Conservation (phyloP, 768 basidiomycete genomes). For the Sutorius australiensis region DNA sequence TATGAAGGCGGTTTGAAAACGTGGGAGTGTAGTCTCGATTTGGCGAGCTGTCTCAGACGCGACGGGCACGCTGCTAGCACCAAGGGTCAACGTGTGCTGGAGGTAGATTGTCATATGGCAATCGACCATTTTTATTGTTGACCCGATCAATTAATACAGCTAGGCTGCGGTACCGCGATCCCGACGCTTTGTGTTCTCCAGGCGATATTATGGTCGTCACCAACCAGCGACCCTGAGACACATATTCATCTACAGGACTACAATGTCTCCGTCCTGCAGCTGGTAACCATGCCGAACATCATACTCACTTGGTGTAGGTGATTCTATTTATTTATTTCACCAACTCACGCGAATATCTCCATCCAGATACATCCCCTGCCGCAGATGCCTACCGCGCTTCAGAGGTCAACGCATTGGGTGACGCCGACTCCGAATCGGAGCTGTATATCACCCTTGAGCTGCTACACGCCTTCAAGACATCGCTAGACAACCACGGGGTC, state of each 20-base stretch:
- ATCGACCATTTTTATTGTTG: neutral
- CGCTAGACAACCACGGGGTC: constrained; percentile 53
- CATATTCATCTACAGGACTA: constrained; percentile 87
- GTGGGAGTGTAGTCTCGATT: constrained; percentile 93
- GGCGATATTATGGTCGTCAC: constrained; percentile 45
- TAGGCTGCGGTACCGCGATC: constrained; percentile 91
- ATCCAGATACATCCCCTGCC: constrained; percentile 58
- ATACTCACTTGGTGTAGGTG: constrained; percentile 78
- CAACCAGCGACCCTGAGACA: constrained; percentile 31
- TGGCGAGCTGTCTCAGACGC: constrained; percentile 62
- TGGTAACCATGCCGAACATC: constrained; percentile 77
- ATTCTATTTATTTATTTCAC: neutral
- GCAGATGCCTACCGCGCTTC: constrained; percentile 44
- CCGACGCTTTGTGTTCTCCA: constrained; percentile 75
- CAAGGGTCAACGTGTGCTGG: constrained; percentile 58
- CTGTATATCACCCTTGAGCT: constrained; percentile 65
- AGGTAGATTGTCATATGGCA: constrained; percentile 44
- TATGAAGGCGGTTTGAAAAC: constrained; percentile 98
- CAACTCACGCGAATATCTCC: neutral
- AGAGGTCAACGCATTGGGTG: constrained; percentile 20
- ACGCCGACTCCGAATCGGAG: constrained; percentile 43
- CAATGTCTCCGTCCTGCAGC: constrained; percentile 74
- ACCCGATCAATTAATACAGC: constrained; percentile 37
- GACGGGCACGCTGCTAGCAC: constrained; percentile 25
- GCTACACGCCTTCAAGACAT: constrained; percentile 57